Conservation (phyloP, 208 protist species). For the Trichomonas vaginalis region DNA sequence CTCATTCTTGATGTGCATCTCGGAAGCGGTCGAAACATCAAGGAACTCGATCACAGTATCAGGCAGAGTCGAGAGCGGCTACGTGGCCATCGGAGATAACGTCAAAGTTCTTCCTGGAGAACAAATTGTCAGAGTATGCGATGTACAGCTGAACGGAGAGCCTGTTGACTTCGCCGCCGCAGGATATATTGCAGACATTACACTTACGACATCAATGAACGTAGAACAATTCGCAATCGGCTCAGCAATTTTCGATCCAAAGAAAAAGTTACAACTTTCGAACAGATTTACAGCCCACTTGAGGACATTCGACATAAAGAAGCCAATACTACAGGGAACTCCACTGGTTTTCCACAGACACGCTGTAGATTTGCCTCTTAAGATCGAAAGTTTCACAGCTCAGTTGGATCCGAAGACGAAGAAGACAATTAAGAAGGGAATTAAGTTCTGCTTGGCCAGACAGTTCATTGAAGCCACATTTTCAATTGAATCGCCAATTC, state of each 20-base stretch:
- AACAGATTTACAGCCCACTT: neutral
- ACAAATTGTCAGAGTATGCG: neutral
- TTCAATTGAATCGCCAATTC: neutral
- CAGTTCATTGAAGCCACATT: neutral
- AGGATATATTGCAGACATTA: neutral
- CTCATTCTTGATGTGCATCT: neutral
- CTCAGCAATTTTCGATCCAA: neutral
- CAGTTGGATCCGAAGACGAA: neutral
- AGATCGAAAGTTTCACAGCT: neutral
- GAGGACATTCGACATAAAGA: neutral
- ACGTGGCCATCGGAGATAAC: neutral
- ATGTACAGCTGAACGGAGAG: neutral
- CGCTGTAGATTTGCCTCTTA: neutral
- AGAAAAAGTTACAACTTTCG: neutral
- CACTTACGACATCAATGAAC: neutral
- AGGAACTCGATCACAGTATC: neutral
- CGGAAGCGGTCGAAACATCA: neutral
- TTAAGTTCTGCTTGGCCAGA: neutral
- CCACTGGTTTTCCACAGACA: neutral
- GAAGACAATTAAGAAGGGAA: neutral
- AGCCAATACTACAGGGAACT: neutral
- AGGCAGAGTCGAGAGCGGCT: neutral
- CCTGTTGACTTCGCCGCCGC: neutral
- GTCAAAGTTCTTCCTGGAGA: neutral
- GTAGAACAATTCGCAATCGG: neutral